Conservation (phyloP, 164 flowering plant species). For the Brasenia schreberi region DNA sequence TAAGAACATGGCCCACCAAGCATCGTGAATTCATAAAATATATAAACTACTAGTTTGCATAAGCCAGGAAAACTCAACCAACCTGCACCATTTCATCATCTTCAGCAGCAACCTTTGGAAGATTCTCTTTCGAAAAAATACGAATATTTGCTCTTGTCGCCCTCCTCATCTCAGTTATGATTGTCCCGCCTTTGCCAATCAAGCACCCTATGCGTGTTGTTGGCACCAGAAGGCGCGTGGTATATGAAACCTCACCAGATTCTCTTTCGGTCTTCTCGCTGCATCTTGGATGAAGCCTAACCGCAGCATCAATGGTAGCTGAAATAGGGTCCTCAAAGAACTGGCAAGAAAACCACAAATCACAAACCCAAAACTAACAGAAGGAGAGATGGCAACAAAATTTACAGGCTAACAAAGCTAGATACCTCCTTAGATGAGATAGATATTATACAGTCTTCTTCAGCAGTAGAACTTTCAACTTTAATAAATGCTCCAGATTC, state of each 20-base stretch:
- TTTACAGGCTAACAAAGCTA: not conserved
- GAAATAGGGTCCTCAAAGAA: conserved; percentile 68
- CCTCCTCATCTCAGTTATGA: conserved; percentile 80
- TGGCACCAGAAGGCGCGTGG: conserved; percentile 84
- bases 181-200: conserved; percentile 91
- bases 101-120: conserved; percentile 79
- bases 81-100: conserved; percentile 99
- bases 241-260: conserved; percentile 56
- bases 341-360: conserved; percentile 25
- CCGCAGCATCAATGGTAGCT: conserved; percentile 77
- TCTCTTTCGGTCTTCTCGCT: conserved; percentile 84
- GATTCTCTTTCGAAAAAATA: conserved; percentile 71
- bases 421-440: conserved; percentile 76
- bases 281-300: conserved; percentile 85
- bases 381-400: conserved; percentile 1
- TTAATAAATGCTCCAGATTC: conserved; percentile 75
- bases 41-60: not conserved
- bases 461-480: conserved; percentile 69
- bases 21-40: not conserved
- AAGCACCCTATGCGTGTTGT: conserved; percentile 85
- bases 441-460: conserved; percentile 69
- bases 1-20: not conserved
- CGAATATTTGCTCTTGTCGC: conserved; percentile 85
- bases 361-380: not conserved
- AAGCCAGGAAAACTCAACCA: not conserved